A percentile compares a stretch with the other conserved stretches of the same genome.
These are phyloP conservation scores for Lignosus rhinocerotis DNA, from an alignment of 1,284 basidiomycete species.

Conservation along the genomic window DNA sequence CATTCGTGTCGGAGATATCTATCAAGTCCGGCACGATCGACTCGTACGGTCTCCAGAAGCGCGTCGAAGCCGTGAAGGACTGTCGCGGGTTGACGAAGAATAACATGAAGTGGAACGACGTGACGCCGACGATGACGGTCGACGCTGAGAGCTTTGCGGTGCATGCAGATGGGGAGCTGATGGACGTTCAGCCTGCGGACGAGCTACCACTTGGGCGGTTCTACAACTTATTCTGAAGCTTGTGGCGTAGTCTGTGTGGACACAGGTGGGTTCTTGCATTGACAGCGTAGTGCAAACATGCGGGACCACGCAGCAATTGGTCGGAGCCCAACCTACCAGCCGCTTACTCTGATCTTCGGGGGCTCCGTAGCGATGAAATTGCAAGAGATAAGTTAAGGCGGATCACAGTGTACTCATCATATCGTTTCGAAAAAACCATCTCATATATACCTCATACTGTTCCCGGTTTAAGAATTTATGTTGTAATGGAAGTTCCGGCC, in stretches of 20 bases:
- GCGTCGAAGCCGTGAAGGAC: conserved; percentile 71
- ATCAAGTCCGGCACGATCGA: conserved; percentile 63
- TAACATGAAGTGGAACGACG: conserved; percentile 93
- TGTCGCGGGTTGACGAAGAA: conserved; percentile 81
- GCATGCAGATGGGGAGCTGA: conserved; percentile 74
- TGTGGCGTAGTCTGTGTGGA: background rate
- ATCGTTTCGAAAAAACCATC: no score
- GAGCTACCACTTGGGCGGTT: conserved; percentile 66
- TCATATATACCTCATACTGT: no score
- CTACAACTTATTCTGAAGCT: conserved; percentile 71
- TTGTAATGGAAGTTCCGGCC: no score
- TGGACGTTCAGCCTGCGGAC: conserved; percentile 78
- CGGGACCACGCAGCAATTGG: no score
- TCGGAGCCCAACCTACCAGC: no score
- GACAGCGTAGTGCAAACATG: no score
- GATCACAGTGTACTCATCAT: no score
- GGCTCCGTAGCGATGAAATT: no score
- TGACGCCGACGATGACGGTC: conserved; percentile 81
- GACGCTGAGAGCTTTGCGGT: conserved; percentile 95
- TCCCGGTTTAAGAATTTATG: no score
- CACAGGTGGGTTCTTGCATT: no score
- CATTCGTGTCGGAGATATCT: conserved; percentile 82
- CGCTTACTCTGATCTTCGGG: no score
- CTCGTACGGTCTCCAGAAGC: conserved; percentile 77
- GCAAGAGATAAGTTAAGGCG: no score